These are phyloP conservation scores for Gossypium gossypioides DNA, from an alignment of 441 rosid genomes.

Conservation along the genomic window DNA sequence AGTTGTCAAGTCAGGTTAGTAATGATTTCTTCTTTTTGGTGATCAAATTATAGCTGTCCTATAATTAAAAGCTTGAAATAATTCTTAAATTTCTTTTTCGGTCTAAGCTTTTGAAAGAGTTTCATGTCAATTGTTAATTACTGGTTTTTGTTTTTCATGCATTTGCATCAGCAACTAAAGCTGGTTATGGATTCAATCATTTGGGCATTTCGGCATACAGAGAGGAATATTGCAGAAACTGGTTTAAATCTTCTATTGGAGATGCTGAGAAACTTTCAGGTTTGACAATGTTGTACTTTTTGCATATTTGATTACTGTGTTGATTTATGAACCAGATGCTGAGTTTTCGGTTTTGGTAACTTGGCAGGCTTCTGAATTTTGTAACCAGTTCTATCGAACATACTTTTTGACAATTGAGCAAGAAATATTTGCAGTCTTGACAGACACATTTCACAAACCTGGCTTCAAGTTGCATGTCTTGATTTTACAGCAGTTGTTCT, in stretches of 20 bases:
- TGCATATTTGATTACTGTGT: neutral
- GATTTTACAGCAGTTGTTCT: conserved; percentile 78
- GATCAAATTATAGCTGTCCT: neutral
- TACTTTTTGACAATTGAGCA: conserved; percentile 73
- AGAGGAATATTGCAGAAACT: conserved; percentile 94
- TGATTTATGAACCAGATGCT: conserved; percentile 3
- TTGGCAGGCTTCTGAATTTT: conserved; percentile 59
- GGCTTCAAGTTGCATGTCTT: conserved; percentile 93
- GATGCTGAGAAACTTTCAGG: conserved; percentile 96
- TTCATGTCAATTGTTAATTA: neutral
- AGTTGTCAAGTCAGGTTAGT: conserved; percentile 83
- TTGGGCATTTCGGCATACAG: conserved; percentile 99
- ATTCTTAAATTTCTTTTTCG: neutral
- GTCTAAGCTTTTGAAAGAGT: neutral
- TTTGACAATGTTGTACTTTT: conserved; percentile 20
- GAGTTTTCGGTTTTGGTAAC: conserved; percentile 11
- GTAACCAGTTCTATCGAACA: conserved; percentile 57
- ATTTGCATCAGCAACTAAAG: conserved; percentile 67
- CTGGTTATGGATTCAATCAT: conserved; percentile 97
- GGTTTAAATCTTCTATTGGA: conserved; percentile 82
- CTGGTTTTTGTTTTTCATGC: conserved; percentile 1
- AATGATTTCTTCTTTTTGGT: neutral
- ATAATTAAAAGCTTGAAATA: neutral
- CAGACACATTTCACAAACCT: conserved; percentile 95
- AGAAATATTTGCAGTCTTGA: conserved; percentile 88